Evolutionary conservation across 202 grass and related monocot genomes (phyloP).

Genomic region (Elaeis oleifera): DNA sequence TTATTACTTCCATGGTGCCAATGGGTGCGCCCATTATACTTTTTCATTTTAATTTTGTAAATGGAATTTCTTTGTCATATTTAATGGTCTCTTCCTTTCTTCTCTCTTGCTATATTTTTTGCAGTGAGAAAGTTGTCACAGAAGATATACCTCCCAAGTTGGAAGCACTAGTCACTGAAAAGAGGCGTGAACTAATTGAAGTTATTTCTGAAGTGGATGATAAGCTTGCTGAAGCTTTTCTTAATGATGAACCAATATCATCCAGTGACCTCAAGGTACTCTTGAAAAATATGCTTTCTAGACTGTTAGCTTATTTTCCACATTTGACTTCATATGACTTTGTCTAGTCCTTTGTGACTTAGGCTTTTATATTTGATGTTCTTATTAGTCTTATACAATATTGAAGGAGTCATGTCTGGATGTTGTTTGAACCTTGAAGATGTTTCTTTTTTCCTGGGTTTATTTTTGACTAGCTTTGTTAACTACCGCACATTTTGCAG

Average conservation of each 20-base stretch:
- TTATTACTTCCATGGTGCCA: slow-evolving; percentile 77
- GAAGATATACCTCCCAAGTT: slow-evolving; percentile 69
- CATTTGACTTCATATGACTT: no score
- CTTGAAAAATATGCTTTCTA: slow-evolving; percentile 8
- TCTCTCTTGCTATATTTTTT: slow-evolving; percentile 23
- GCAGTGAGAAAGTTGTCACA: slow-evolving; percentile 63
- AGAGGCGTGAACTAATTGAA: slow-evolving; percentile 88
- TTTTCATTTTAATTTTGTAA: slow-evolving; percentile 21
- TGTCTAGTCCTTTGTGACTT: no score
- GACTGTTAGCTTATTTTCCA: slow-evolving; percentile 6
- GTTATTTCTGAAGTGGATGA: slow-evolving; percentile 97
- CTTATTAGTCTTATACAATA: no score
- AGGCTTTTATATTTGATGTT: no score
- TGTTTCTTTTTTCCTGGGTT: no score
- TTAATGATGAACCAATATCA: slow-evolving; percentile 83
- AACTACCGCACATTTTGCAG: no score
- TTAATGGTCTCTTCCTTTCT: slow-evolving; percentile 18
- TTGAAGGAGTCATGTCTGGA: no score
- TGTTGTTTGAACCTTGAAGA: no score
- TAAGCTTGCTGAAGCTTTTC: slow-evolving; percentile 90
- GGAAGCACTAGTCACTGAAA: slow-evolving; percentile 60
- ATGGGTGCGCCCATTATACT: slow-evolving; percentile 44
- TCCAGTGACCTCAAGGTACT: slow-evolving; percentile 67
- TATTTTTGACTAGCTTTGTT: no score
- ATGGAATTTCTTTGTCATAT: slow-evolving; percentile 18